Conservation (phyloP, 768 basidiomycete species). For the Phanerochaete carnosa region DNA sequence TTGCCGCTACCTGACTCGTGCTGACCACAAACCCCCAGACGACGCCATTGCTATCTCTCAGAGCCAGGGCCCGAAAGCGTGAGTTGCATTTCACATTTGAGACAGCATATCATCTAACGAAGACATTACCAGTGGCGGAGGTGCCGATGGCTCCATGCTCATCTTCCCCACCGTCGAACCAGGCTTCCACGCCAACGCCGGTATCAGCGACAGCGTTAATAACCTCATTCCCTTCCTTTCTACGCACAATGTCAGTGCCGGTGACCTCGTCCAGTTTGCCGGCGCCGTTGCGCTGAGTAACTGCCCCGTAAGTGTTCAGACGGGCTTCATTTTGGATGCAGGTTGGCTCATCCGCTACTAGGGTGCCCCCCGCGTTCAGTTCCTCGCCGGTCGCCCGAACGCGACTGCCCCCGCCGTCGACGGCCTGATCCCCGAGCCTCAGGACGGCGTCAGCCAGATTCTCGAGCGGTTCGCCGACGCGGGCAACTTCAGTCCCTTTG, state of each 20-base stretch:
- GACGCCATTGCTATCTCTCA: slow-evolving; percentile 9
- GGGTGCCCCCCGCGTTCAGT: slow-evolving; percentile 22
- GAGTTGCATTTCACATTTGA: background rate
- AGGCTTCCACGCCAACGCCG: slow-evolving; percentile 21
- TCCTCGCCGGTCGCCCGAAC: slow-evolving; percentile 9
- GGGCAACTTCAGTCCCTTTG: slow-evolving; percentile 20
- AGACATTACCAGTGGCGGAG: slow-evolving; percentile 18
- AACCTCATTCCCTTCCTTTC: slow-evolving; percentile 17
- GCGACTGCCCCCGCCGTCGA: background rate
- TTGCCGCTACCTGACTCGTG: too few species aligned
- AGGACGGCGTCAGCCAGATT: slow-evolving; percentile 20
- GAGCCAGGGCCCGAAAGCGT: slow-evolving; percentile 5
- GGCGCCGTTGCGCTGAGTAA: slow-evolving; percentile 10
- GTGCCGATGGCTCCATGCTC: slow-evolving; percentile 26
- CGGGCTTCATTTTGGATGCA: background rate
- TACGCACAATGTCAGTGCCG: slow-evolving; percentile 12
- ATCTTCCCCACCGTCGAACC: slow-evolving; percentile 21
- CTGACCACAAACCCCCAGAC: background rate
- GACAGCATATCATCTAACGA: background rate
- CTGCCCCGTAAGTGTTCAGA: slow-evolving; percentile 2
- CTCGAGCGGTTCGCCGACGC: slow-evolving; percentile 22
- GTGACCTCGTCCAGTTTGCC: slow-evolving; percentile 14
- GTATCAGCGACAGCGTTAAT: slow-evolving; percentile 24
- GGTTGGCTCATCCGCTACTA: slow-evolving; percentile 13
- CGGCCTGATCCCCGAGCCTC: slow-evolving; percentile 11